phyloP scores from a whole-genome alignment of 1,284 basidiomycete genomes.

The Ustilago bromivora region DNA sequence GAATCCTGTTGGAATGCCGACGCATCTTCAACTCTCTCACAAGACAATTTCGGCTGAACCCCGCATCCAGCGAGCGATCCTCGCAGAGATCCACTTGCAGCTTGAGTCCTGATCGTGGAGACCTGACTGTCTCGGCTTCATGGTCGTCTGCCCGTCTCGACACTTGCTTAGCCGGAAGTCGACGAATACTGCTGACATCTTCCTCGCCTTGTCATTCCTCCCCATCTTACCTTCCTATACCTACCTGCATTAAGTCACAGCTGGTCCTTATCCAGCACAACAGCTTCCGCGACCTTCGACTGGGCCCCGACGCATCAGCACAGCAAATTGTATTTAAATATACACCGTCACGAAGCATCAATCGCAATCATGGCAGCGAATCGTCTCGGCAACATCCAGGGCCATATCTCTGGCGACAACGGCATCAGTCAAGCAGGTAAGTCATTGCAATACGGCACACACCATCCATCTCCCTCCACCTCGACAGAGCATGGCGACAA shows the following conservation, averaged over 20 bases:
- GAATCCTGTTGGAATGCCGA: too few relatives aligned
- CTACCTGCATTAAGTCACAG: background rate
- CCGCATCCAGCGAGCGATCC: constrained; percentile 21
- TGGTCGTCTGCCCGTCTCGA: constrained; percentile 9
- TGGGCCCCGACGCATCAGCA: background rate
- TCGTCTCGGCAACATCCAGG: constrained; percentile 51
- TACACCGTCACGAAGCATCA: background rate
- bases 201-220: background rate
- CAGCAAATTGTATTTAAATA: background rate
- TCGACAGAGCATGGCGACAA: background rate
- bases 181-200: background rate
- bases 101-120: constrained; percentile 13
- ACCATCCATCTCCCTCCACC: background rate
- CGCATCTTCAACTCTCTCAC: constrained; percentile 14
- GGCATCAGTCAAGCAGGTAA: constrained; percentile 51
- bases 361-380: constrained; percentile 42
- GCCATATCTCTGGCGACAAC: constrained; percentile 44
- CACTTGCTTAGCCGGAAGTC: constrained; percentile 16
- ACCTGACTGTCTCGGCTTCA: constrained; percentile 4
- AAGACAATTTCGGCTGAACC: constrained; percentile 37
- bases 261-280: constrained; percentile 1
- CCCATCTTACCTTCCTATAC: constrained; percentile 8
- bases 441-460: constrained; percentile 4
- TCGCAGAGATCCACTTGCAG: constrained; percentile 11
- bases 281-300: background rate